Percentiles rank a stretch among this genome's conserved stretches.
These are phyloP conservation scores for Epicoccum sorghinum DNA, from an alignment of 2,329 filamentous ascomycete genomes.

Conservation along the genomic window DNA sequence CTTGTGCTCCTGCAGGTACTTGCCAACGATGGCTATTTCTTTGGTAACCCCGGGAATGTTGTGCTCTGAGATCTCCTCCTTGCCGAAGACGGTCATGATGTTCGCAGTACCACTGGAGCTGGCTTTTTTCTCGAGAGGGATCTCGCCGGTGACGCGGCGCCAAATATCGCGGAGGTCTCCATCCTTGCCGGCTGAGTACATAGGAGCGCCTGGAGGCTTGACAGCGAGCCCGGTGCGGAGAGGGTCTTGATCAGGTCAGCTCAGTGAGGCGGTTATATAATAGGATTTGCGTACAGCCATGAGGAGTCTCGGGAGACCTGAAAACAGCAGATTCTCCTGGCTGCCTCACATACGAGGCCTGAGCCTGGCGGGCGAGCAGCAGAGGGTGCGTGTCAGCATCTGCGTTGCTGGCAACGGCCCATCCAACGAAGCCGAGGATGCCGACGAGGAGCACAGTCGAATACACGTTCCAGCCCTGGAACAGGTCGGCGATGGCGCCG, in stretches of 20 bases:
- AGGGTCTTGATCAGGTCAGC: slow-evolving; percentile 39
- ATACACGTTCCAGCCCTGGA: slow-evolving; percentile 82
- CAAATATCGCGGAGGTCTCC: slow-evolving; percentile 93
- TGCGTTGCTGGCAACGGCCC: slow-evolving; percentile 70
- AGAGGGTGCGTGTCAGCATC: slow-evolving; percentile 94
- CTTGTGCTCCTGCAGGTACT: slow-evolving; percentile 72
- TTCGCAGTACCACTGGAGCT: slow-evolving; percentile 68
- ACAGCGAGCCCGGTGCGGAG: slow-evolving; percentile 64
- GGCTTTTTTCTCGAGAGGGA: slow-evolving; percentile 68
- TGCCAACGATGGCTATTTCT: slow-evolving; percentile 87
- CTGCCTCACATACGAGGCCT: slow-evolving; percentile 78
- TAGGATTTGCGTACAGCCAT: slow-evolving; percentile 62
- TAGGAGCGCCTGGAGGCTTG: slow-evolving; percentile 77
- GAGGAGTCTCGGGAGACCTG: slow-evolving; percentile 81
- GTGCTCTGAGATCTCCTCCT: slow-evolving; percentile 75
- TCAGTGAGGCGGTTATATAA: background rate
- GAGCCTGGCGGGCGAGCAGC: slow-evolving; percentile 83
- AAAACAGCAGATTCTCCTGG: slow-evolving; percentile 85
- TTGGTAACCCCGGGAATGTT: slow-evolving; percentile 72
- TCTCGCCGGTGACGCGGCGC: slow-evolving; percentile 72
- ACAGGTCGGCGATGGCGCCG: slow-evolving; percentile 68
- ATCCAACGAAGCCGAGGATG: slow-evolving; percentile 71
- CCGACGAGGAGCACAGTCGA: slow-evolving; percentile 73
- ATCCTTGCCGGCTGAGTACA: slow-evolving; percentile 82
- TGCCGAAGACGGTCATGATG: slow-evolving; percentile 80